phyloP scores from a whole-genome alignment of 2,329 filamentous ascomycete genomes.

The Pseudogymnoascus sp. region DNA sequence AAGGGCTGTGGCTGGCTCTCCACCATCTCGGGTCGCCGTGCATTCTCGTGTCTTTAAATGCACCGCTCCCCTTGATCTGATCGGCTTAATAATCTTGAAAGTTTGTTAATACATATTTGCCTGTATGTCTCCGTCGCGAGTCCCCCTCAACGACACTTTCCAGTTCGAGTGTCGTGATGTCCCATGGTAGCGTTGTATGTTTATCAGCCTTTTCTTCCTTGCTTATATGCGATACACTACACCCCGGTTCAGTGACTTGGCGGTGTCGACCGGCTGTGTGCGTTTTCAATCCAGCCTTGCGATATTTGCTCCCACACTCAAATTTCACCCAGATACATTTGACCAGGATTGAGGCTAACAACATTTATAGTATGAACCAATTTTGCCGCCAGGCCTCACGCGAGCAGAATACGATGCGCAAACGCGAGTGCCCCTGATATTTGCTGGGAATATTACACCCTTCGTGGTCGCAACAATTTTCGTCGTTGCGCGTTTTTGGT shows the following conservation, averaged over 20 bases:
- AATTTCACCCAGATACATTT: background rate
- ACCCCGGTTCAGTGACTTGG: background rate
- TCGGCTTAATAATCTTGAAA: background rate
- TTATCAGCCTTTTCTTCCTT: background rate
- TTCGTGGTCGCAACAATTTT: conserved; percentile 15
- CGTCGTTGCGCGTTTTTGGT: conserved; percentile 16
- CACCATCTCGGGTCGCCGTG: background rate
- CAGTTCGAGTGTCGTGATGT: conserved; percentile 1
- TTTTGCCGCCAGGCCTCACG: background rate
- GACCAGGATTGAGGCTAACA: background rate
- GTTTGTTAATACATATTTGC: background rate
- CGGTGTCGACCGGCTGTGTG: background rate
- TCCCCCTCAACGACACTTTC: background rate
- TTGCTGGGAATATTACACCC: conserved; percentile 15
- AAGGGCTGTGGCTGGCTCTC: background rate
- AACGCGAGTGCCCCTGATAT: conserved; percentile 11
- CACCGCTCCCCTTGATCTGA: background rate
- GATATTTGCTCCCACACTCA: background rate
- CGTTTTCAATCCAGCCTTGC: background rate
- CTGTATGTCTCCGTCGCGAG: conserved; percentile 2
- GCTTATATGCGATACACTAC: background rate
- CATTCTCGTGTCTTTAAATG: conserved; percentile 1
- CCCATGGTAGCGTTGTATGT: background rate
- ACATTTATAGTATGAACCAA: background rate
- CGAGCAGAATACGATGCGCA: conserved; percentile 10